A percentile compares a stretch with the other conserved stretches of the same genome.
Conservation (phyloP, 2,329 filamentous ascomycete genomes). For the Ophiostoma triangulosporum region DNA sequence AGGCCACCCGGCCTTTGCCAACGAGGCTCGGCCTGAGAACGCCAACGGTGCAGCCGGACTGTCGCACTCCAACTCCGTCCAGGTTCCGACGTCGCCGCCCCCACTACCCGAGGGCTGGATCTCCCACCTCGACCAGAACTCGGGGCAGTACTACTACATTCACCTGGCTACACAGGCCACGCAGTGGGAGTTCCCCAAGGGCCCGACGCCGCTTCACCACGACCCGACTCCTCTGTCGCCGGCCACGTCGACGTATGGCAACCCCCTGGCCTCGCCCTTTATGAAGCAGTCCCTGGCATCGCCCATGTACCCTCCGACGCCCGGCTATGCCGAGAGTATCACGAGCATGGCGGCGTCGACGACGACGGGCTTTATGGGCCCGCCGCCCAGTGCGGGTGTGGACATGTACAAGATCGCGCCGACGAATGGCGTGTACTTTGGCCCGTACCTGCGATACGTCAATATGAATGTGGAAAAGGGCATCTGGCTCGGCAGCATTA, state of each 20-base stretch:
- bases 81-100: conserved; percentile 63
- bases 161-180: conserved; percentile 90
- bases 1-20: conserved; percentile 81
- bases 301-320: conserved; percentile 70
- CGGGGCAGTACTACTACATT: conserved; percentile 98
- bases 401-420: conserved; percentile 89
- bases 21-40: conserved; percentile 49
- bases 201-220: conserved; percentile 75
- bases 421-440: conserved; percentile 96
- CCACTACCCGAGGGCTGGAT: conserved; percentile 97
- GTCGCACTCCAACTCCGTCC: conserved; percentile 31
- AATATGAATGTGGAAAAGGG: conserved; percentile 95
- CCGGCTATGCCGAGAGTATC: conserved; percentile 74
- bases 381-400: conserved; percentile 77
- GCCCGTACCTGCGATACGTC: conserved; percentile 85
- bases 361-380: conserved; percentile 72
- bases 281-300: conserved; percentile 60
- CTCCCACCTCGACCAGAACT: conserved; percentile 86
- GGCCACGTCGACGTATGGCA: conserved; percentile 61
- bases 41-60: conserved; percentile 33
- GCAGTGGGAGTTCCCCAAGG: conserved; percentile 98
- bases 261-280: conserved; percentile 57
- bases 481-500: conserved; percentile 82
- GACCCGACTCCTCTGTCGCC: conserved; percentile 76
- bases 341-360: conserved; percentile 65